Percentiles rank a stretch among this genome's conserved stretches.
These are phyloP conservation scores for Jatropha multifida DNA, from an alignment of 441 rosid genomes.

Conservation along the genomic window DNA sequence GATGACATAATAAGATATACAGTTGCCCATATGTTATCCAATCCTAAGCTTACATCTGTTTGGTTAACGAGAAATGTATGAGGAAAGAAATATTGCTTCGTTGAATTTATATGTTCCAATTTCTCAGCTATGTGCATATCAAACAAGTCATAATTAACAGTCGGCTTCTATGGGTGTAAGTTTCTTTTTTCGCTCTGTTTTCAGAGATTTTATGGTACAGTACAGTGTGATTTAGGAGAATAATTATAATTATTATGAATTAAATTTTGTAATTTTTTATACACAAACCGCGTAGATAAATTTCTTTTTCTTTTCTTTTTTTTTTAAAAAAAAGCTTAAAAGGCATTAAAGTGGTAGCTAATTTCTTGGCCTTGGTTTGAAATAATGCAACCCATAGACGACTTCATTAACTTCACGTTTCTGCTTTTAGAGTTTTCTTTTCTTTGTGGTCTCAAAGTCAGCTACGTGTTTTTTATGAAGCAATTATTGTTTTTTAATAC, in stretches of 20 bases:
- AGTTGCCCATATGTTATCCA: background rate
- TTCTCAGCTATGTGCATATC: no score
- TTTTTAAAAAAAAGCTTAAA: no score
- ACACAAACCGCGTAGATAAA: no score
- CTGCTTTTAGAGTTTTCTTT: background rate
- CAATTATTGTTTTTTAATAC: no score
- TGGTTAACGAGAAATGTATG: constrained; percentile 2
- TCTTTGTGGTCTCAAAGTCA: background rate
- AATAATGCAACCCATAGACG: background rate
- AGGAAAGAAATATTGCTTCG: background rate
- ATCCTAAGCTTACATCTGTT: background rate
- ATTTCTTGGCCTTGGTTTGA: background rate
- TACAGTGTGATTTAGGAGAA: no score
- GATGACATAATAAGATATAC: background rate
- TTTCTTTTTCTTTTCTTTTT: no score
- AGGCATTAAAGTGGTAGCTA: no score
- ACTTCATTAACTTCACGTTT: background rate
- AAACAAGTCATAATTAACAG: background rate
- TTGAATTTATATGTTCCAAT: background rate
- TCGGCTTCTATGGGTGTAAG: background rate
- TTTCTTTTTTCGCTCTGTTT: no score
- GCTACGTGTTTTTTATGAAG: background rate
- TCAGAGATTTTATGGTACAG: no score
- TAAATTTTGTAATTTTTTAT: no score
- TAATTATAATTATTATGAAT: no score